Conservation (phyloP, 1,139 yeast genomes). For the Petasospora rhodanensis region DNA sequence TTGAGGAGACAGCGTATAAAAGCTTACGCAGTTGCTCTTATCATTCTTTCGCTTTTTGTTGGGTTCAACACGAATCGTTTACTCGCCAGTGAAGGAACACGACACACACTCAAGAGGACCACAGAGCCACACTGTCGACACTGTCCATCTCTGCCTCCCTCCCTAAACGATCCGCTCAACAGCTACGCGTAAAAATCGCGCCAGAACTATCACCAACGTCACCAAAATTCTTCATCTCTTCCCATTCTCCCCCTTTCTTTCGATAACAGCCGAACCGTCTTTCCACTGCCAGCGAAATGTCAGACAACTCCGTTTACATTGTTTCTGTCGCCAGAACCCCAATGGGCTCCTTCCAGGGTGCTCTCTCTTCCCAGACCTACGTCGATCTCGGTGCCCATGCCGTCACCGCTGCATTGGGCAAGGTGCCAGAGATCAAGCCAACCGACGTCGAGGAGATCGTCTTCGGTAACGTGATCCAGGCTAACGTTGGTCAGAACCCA, state of each 20-base stretch:
- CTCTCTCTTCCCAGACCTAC: slow-evolving; percentile 66
- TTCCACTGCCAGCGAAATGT: neutral
- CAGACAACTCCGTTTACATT: slow-evolving; percentile 62
- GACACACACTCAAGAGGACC: too few species aligned
- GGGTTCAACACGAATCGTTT: too few species aligned
- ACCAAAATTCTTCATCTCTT: too few species aligned
- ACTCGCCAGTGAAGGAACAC: too few species aligned
- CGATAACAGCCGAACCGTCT: neutral
- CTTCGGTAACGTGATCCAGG: slow-evolving; percentile 90
- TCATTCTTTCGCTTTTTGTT: too few species aligned
- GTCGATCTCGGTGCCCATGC: slow-evolving; percentile 91
- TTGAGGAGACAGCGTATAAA: too few species aligned
- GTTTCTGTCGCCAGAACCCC: slow-evolving; percentile 94
- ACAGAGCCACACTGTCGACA: too few species aligned
- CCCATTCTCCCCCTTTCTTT: neutral
- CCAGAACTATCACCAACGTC: too few species aligned
- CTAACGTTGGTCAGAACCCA: slow-evolving; percentile 95
- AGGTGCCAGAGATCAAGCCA: slow-evolving; percentile 78
- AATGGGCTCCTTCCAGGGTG: slow-evolving; percentile 88
- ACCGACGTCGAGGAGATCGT: slow-evolving; percentile 81
- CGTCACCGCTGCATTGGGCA: slow-evolving; percentile 79
- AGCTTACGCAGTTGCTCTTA: too few species aligned
- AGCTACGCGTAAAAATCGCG: too few species aligned
- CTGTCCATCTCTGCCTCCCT: too few species aligned
- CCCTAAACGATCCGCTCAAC: too few species aligned